Evolutionary conservation across 306 rosid species (phyloP).

Genomic region (Quercus cerris): DNA sequence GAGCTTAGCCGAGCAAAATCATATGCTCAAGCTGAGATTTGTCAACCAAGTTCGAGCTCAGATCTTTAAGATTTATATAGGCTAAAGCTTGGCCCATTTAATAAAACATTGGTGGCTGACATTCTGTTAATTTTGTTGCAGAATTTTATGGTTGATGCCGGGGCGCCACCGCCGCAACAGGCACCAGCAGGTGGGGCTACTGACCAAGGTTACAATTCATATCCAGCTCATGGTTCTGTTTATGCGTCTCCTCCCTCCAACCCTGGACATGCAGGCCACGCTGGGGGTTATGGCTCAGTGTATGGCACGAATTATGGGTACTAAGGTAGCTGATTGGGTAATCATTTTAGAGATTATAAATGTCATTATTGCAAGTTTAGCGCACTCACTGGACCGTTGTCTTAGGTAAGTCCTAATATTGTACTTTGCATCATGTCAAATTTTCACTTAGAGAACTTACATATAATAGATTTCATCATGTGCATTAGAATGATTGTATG

Average conservation of each 20-base stretch:
- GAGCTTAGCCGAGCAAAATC: not conserved
- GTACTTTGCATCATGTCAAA: not conserved
- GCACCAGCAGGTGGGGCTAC: slow-evolving; percentile 51
- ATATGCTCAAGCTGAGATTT: not conserved
- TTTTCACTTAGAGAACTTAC: not conserved
- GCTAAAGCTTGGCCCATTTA: not conserved
- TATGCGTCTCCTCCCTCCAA: slow-evolving; percentile 83
- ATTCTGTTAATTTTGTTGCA: slow-evolving; percentile 34
- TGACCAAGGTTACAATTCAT: slow-evolving; percentile 80
- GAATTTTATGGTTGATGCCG: slow-evolving; percentile 98
- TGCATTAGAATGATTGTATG: not conserved
- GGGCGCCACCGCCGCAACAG: slow-evolving; percentile 50
- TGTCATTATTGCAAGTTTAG: slow-evolving; percentile 14
- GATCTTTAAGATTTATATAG: too few species aligned
- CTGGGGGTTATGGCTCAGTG: slow-evolving; percentile 72
- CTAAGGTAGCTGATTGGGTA: slow-evolving; percentile 20
- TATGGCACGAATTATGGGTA: slow-evolving; percentile 89
- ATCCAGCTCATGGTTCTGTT: slow-evolving; percentile 66
- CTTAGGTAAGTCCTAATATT: not conserved
- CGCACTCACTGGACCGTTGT: slow-evolving; percentile 21
- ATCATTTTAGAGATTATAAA: not conserved
- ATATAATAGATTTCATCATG: not conserved
- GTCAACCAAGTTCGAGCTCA: not conserved
- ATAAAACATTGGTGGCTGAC: not conserved
- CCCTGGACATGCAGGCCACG: slow-evolving; percentile 46